Evolutionary conservation across 305 asterid genomes (phyloP), one percentile per base, ranked within the genome.

Genomic region (Solanum hybrid): DNA sequence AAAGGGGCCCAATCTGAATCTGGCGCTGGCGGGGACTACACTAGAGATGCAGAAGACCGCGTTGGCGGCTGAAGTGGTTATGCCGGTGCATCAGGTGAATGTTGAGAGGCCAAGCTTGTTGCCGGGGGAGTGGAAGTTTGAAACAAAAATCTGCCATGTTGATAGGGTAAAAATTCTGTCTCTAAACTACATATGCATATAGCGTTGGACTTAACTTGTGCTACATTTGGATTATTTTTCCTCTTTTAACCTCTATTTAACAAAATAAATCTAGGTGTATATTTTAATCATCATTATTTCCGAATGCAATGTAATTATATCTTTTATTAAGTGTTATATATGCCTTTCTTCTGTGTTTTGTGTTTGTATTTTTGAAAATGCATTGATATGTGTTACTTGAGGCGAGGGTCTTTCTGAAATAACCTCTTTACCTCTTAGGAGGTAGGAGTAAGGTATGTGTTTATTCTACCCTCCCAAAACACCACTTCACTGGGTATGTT

Each of bases 101-200:
- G 57, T 92, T 18, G 95, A 95, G 93, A 91, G 93, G 87, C 98
- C 98, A 31, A 78, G 28, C 86, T 95, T 98, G 98, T 90, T 97
- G 90, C 97, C 97, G 24, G 95, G 92, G 34, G 92, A 86, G 31
- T 96, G 98, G 97, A 94, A 29, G 14, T 86, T 95, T 40, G 96
- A 95, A 39, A 86, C 95, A 76, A 92, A 67, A 89, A 93, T 93
- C 96, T 14, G 97, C 96, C 69, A 90, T 22, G 74, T 92, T 40
- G 98, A 97, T 91, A 92, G 97, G 86, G 99, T 97, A 92, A 64
- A n/a, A 28, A 42, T 76, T 37, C 40, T 33, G 3, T 67, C 74
- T 89, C 71, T n/a, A 89, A 33, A 57, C 31, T 69, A 22, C 24
- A 5, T 36, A n/a, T 67, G 26, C 74, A 67, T 10, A 3, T 9